These are phyloP conservation scores for Colletotrichum destructivum DNA, from an alignment of 2,329 filamentous ascomycete genomes.

Conservation along the genomic window DNA sequence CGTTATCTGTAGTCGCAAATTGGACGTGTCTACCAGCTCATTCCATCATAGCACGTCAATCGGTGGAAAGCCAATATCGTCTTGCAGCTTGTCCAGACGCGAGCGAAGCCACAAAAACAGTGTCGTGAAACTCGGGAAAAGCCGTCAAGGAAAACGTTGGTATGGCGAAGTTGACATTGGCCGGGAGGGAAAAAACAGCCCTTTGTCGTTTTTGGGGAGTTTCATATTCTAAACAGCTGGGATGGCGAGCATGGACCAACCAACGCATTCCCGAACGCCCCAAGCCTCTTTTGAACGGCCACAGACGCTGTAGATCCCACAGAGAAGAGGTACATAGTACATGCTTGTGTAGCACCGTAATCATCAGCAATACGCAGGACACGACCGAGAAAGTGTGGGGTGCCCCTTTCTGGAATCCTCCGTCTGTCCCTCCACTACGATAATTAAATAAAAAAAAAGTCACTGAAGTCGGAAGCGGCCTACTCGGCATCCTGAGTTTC, in stretches of 20 bases:
- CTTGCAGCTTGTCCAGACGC: slow-evolving; percentile 24
- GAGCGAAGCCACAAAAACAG: slow-evolving; percentile 16
- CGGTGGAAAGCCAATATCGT: slow-evolving; percentile 9
- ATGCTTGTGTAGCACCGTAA: too few relatives aligned
- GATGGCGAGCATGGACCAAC: slow-evolving; percentile 21
- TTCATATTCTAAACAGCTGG: slow-evolving; percentile 43
- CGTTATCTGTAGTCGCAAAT: slow-evolving; percentile 24
- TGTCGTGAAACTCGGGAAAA: slow-evolving; percentile 14
- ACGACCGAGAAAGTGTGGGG: slow-evolving; percentile 24
- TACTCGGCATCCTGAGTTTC: slow-evolving; percentile 21
- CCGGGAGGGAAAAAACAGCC: slow-evolving; percentile 22
- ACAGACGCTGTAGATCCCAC: slow-evolving; percentile 25
- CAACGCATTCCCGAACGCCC: slow-evolving; percentile 9
- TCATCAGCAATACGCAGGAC: slow-evolving; percentile 1
- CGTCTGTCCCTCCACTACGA: slow-evolving; percentile 2
- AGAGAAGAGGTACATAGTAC: slow-evolving; percentile 17
- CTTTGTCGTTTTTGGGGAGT: slow-evolving; percentile 39
- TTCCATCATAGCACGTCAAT: slow-evolving; percentile 27
- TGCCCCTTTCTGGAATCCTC: slow-evolving; percentile 28
- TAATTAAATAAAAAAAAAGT: background rate
- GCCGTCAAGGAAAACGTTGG: slow-evolving; percentile 18
- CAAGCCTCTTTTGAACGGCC: slow-evolving; percentile 24
- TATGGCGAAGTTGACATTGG: slow-evolving; percentile 12
- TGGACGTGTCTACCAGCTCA: slow-evolving; percentile 29
- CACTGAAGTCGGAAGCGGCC: slow-evolving; percentile 26